phyloP scores from a whole-genome alignment of 768 basidiomycete species.

The Lactarius quietus region DNA sequence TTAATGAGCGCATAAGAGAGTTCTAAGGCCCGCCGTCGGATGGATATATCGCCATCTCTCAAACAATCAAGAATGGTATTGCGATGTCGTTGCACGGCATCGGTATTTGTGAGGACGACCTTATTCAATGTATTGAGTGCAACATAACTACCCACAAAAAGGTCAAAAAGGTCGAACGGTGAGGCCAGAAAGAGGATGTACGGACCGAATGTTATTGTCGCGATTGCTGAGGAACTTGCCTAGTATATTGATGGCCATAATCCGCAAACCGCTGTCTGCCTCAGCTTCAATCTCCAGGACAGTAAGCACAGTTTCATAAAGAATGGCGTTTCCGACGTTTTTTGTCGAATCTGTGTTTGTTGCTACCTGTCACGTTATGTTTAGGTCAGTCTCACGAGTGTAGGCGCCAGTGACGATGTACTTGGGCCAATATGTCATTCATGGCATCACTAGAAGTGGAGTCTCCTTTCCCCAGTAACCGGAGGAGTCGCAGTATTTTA shows the following conservation, averaged over 20 bases:
- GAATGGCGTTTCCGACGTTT: slow-evolving; percentile 96
- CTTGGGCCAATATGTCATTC: slow-evolving; percentile 98
- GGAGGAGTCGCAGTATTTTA: slow-evolving; percentile 85
- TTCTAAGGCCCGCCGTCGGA: slow-evolving; percentile 93
- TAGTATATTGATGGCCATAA: slow-evolving; percentile 99
- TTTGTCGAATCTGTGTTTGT: slow-evolving; percentile 98
- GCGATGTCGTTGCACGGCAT: slow-evolving; percentile 95
- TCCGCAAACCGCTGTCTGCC: slow-evolving; percentile 90
- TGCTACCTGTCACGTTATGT: slow-evolving; percentile 91
- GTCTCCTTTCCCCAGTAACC: slow-evolving; percentile 85
- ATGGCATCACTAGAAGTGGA: slow-evolving; percentile 87
- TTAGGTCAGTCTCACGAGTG: neutral
- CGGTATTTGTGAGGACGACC: slow-evolving; percentile 96
- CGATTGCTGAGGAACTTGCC: slow-evolving; percentile 97
- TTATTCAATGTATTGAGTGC: slow-evolving; percentile 98
- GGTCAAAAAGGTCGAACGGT: neutral
- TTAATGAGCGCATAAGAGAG: slow-evolving; percentile 97
- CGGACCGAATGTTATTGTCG: slow-evolving; percentile 97
- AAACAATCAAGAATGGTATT: slow-evolving; percentile 99
- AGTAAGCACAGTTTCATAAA: slow-evolving; percentile 96
- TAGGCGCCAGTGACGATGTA: slow-evolving; percentile 30
- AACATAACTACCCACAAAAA: slow-evolving; percentile 67
- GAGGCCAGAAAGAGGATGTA: slow-evolving; percentile 6
- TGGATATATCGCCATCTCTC: slow-evolving; percentile 98
- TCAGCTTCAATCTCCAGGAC: slow-evolving; percentile 83